Percentiles rank a stretch among this genome's conserved stretches.
These are phyloP conservation scores for Cladosporium austrohemisphaericum DNA, from an alignment of 2,329 filamentous ascomycete species.

Conservation along the genomic window DNA sequence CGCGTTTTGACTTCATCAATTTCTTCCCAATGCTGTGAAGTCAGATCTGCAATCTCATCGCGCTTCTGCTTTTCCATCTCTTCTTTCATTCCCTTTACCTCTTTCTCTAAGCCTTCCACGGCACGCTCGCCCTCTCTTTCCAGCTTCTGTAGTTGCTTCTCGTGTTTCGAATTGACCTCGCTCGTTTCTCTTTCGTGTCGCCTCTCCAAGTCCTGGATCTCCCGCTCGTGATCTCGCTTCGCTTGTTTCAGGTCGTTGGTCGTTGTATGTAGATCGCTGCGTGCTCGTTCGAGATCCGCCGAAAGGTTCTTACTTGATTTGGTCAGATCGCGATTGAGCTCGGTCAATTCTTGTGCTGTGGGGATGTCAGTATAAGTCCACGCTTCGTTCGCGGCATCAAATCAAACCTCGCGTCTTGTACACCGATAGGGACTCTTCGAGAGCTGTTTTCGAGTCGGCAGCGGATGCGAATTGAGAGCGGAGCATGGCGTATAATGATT, in stretches of 20 bases:
- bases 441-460: slow-evolving; percentile 61
- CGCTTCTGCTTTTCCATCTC: slow-evolving; percentile 41
- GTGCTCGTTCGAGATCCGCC: slow-evolving; percentile 56
- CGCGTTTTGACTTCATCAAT: slow-evolving; percentile 61
- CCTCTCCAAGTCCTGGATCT: slow-evolving; percentile 28
- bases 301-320: slow-evolving; percentile 56
- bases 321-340: slow-evolving; percentile 41
- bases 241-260: slow-evolving; percentile 31
- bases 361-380: neutral
- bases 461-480: slow-evolving; percentile 69
- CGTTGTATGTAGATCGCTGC: slow-evolving; percentile 31
- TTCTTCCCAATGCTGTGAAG: slow-evolving; percentile 63
- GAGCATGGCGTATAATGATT: slow-evolving; percentile 67
- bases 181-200: slow-evolving; percentile 27
- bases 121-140: slow-evolving; percentile 48
- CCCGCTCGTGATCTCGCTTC: slow-evolving; percentile 32
- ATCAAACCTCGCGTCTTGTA: slow-evolving; percentile 71
- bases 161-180: slow-evolving; percentile 26
- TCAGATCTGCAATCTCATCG: slow-evolving; percentile 56
- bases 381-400: neutral
- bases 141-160: slow-evolving; percentile 26
- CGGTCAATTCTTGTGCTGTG: slow-evolving; percentile 20
- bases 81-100: slow-evolving; percentile 44
- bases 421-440: slow-evolving; percentile 70
- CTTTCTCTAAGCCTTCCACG: slow-evolving; percentile 53